phyloP scores from a whole-genome alignment of 352 stramenopile genomes.

The Ophiocytium majus region DNA sequence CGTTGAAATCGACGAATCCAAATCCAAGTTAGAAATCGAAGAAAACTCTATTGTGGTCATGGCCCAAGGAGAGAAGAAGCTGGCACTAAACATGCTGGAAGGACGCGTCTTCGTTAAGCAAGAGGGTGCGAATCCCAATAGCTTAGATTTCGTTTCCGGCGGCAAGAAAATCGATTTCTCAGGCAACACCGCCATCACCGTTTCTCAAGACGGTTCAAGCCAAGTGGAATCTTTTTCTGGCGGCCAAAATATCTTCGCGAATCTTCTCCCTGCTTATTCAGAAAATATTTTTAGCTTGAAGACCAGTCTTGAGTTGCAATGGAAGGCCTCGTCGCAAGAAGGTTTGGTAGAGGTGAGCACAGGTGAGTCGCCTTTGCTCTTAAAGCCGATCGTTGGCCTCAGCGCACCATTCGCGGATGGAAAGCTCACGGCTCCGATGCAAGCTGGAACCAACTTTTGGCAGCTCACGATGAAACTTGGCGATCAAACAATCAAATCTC shows the following conservation, averaged over 20 bases:
- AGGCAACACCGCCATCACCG: neutral
- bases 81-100: slow-evolving; percentile 6
- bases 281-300: neutral
- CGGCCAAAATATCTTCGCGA: neutral
- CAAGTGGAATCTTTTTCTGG: neutral
- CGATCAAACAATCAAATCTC: neutral
- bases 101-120: neutral
- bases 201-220: neutral
- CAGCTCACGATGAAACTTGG: neutral
- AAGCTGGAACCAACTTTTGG: neutral
- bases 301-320: neutral
- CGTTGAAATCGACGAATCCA: neutral
- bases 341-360: neutral
- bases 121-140: neutral
- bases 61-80: neutral
- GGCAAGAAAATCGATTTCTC: neutral
- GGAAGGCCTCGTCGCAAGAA: neutral
- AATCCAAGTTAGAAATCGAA: slow-evolving; percentile 10
- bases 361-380: neutral
- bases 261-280: neutral
- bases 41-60: neutral
- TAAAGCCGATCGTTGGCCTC: neutral
- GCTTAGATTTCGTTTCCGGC: neutral
- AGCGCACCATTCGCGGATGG: neutral
- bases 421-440: neutral